Conservation (phyloP, 1,284 basidiomycete species). For the Marasmius tenuissimus region DNA sequence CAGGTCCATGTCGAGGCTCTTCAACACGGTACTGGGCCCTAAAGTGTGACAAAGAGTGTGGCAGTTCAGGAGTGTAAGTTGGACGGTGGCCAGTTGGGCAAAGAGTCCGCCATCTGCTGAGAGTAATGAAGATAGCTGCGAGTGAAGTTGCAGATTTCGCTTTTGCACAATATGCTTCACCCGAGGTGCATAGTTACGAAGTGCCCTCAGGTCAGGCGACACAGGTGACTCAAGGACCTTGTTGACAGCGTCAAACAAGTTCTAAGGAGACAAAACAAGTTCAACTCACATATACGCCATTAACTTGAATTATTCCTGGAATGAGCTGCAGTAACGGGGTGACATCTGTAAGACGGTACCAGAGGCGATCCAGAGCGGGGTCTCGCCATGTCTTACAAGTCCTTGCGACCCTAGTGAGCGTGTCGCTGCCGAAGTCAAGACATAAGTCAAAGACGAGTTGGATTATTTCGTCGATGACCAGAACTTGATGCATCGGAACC, state of each 20-base stretch:
- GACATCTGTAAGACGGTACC: constrained; percentile 46
- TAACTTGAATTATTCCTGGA: constrained; percentile 25
- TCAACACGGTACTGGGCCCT: constrained; percentile 35
- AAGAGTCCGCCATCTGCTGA: constrained; percentile 2
- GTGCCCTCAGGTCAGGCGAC: constrained; percentile 25
- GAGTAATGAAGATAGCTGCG: constrained; percentile 23
- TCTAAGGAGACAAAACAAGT: neutral
- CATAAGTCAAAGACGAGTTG: constrained; percentile 40
- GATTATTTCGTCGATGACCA: constrained; percentile 54
- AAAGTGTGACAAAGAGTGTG: constrained; percentile 29
- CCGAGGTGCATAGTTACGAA: constrained; percentile 44
- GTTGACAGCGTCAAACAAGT: neutral
- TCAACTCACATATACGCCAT: constrained; percentile 31
- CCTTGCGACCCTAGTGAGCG: constrained; percentile 34
- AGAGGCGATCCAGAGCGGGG: constrained; percentile 55
- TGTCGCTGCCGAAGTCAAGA: constrained; percentile 25
- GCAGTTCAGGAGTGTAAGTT: constrained; percentile 36
- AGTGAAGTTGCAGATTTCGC: constrained; percentile 28
- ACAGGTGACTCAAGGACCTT: constrained; percentile 17
- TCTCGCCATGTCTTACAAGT: constrained; percentile 55
- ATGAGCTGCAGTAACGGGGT: constrained; percentile 47
- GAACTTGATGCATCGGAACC: constrained; percentile 43
- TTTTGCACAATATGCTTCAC: constrained; percentile 45
- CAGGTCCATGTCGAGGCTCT: constrained; percentile 41
- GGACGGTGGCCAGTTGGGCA: constrained; percentile 34